These are phyloP conservation scores for Primulina eburnea DNA, from an alignment of 257 asterid genomes.

Conservation along the genomic window DNA sequence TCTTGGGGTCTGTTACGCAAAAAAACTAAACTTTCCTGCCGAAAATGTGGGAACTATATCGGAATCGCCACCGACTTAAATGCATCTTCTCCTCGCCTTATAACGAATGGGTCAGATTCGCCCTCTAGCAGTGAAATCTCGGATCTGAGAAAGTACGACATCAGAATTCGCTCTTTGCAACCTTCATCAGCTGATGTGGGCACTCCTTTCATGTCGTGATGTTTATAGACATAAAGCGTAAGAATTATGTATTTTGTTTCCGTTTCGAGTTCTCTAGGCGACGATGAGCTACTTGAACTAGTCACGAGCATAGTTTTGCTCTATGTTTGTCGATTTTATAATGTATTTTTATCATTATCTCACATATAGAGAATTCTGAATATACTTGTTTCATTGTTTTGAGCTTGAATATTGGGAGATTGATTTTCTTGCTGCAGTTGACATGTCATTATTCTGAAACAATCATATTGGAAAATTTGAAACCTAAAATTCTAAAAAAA, in stretches of 20 bases:
- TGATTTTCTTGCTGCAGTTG: too few species aligned
- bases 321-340: background rate
- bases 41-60: conserved; percentile 70
- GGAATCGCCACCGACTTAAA: conserved; percentile 51
- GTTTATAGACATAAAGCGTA: background rate
- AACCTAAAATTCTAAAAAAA: too few species aligned
- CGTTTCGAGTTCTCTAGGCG: background rate
- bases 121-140: conserved; percentile 49
- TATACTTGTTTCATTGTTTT: background rate
- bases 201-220: background rate
- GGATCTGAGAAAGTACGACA: conserved; percentile 54
- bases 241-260: too few species aligned
- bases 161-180: conserved; percentile 25
- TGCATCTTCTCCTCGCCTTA: conserved; percentile 39
- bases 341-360: background rate
- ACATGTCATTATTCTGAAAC: too few species aligned
- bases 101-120: conserved; percentile 51
- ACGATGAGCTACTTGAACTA: background rate
- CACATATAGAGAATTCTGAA: background rate
- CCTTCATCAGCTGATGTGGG: background rate
- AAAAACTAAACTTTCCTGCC: conserved; percentile 63
- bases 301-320: background rate
- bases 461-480: too few species aligned
- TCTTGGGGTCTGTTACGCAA: conserved; percentile 61
- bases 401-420: background rate